A percentile compares a stretch with the other conserved stretches of the same genome.
phyloP scores from a whole-genome alignment of 139 green algal genomes.

The Chlamydomonas urium region DNA sequence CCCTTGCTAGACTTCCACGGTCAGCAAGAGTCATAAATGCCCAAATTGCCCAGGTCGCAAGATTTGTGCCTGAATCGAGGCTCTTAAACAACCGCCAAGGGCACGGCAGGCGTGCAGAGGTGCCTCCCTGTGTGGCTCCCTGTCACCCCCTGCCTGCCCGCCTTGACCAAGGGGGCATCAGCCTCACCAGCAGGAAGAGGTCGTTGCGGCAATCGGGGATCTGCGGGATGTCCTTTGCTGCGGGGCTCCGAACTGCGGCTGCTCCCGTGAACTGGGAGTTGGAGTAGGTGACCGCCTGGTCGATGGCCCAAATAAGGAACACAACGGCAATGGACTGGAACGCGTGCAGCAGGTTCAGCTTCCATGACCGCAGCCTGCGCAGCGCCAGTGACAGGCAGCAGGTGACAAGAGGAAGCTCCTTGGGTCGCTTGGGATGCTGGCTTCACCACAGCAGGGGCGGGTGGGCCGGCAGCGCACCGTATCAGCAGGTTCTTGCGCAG shows the following conservation, averaged over 20 bases:
- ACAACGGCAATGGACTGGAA: background rate
- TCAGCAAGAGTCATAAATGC: no score
- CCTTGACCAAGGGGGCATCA: background rate
- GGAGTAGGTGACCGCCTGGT: constrained; percentile 15
- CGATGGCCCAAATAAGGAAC: constrained; percentile 5
- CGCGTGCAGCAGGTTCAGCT: constrained; percentile 3
- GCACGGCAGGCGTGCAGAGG: no score
- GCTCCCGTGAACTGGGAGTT: constrained; percentile 10
- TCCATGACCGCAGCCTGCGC: background rate
- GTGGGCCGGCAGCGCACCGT: constrained; percentile 4
- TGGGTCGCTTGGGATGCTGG: background rate
- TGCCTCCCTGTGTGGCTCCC: no score
- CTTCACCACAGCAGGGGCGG: background rate
- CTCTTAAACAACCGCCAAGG: no score
- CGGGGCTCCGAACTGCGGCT: background rate
- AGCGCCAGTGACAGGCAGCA: background rate
- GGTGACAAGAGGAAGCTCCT: constrained; percentile 2
- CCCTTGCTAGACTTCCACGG: no score
- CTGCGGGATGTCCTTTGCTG: background rate
- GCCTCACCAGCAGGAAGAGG: constrained; percentile 16
- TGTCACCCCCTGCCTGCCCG: no score
- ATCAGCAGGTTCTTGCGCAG: constrained; percentile 11
- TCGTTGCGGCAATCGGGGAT: constrained; percentile 9
- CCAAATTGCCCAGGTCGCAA: no score
- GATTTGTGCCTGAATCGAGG: no score